phyloP scores from a whole-genome alignment of 73 alveolate species.

The Paramecium primaurelia region DNA sequence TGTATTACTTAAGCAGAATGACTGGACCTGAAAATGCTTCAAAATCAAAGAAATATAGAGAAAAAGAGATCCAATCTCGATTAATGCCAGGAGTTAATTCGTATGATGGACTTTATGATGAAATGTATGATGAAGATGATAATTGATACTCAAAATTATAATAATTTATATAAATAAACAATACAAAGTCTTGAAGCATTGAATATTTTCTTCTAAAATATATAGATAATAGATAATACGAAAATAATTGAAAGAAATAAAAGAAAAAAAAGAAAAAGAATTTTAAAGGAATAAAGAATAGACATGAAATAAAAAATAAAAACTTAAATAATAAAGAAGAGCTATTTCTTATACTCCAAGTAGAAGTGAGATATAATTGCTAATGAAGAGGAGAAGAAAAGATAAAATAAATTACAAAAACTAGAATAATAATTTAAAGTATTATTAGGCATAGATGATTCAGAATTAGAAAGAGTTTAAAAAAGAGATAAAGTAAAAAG shows the following conservation, averaged over 20 bases:
- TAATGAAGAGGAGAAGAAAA: neutral
- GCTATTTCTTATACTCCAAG: neutral
- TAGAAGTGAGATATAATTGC: neutral
- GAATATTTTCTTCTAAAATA: conserved; percentile 58
- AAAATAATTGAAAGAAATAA: neutral
- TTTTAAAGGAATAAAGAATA: conserved; percentile 13
- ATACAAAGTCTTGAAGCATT: conserved; percentile 63
- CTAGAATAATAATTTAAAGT: neutral
- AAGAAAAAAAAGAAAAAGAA: neutral
- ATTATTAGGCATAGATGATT: neutral
- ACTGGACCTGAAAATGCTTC: conserved; percentile 32
- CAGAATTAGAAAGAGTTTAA: neutral
- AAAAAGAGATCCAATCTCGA: neutral
- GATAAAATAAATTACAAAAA: neutral
- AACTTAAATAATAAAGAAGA: neutral
- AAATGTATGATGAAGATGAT: conserved; percentile 1
- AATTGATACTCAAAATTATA: neutral
- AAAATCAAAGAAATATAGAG: neutral
- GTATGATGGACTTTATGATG: neutral
- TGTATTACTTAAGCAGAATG: conserved; percentile 1
- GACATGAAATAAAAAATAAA: neutral
- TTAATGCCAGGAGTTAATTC: conserved; percentile 26
- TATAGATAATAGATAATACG: conserved; percentile 9
- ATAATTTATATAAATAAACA: neutral
- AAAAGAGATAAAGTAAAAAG: neutral